Conservation (phyloP, 2,329 filamentous ascomycete genomes). For the Phialemoniopsis sp. region DNA sequence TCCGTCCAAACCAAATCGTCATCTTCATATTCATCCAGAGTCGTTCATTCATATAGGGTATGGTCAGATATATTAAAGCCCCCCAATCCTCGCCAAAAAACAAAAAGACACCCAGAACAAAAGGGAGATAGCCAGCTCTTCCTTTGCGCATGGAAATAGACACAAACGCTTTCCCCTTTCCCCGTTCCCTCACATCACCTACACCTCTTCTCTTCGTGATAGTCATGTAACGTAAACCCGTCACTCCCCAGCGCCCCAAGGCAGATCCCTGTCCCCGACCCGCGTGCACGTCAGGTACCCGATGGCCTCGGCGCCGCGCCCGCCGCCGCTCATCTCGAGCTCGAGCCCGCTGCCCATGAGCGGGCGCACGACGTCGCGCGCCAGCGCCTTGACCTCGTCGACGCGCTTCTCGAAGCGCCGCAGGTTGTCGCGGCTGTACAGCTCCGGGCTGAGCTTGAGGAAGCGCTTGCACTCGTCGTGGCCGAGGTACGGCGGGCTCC, state of each 20-base stretch:
- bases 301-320: conserved; percentile 35
- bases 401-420: conserved; percentile 80
- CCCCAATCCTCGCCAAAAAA: no score
- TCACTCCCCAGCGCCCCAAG: conserved; percentile 38
- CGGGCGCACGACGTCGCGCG: conserved; percentile 76
- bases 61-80: no score
- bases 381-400: conserved; percentile 83
- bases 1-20: no score
- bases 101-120: no score
- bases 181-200: no score
- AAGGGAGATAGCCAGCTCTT: no score
- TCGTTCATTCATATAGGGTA: no score
- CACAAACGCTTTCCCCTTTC: no score
- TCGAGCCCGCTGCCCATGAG: conserved; percentile 84
- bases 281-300: conserved; percentile 47
- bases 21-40: no score
- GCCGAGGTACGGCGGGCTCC: conserved; percentile 59
- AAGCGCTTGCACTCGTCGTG: conserved; percentile 92
- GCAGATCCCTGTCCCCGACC: conserved; percentile 43
- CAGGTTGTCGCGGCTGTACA: conserved; percentile 84
- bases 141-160: no score
- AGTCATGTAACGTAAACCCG: no score
- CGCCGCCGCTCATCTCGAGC: conserved; percentile 59
- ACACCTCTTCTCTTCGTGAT: no score
- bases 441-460: conserved; percentile 74